Evolutionary conservation across 345 rosid genomes (phyloP).

Genomic region (Punica granatum): DNA sequence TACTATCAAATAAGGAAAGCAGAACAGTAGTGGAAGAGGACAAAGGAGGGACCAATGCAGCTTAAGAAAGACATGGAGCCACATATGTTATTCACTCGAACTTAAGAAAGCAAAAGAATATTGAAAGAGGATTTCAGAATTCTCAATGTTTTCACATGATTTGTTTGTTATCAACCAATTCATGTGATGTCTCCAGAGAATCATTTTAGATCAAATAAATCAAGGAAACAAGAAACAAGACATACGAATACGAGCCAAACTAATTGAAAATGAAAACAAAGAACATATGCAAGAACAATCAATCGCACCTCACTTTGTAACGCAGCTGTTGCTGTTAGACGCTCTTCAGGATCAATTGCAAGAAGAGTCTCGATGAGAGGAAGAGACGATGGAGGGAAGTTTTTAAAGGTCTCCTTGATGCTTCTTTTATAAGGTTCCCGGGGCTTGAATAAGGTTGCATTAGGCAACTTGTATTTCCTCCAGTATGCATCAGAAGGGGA

Average conservation of each 20-base stretch:
- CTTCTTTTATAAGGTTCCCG: slow-evolving; percentile 35
- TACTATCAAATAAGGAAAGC: neutral
- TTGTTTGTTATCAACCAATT: neutral
- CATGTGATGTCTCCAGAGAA: neutral
- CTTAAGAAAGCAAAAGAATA: neutral
- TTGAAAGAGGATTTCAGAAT: neutral
- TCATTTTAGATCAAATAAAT: neutral
- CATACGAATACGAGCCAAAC: neutral
- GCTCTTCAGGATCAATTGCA: slow-evolving; percentile 37
- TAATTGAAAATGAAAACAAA: neutral
- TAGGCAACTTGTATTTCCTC: slow-evolving; percentile 35
- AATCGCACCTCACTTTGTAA: slow-evolving; percentile 29
- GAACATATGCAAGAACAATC: neutral
- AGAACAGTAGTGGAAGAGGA: neutral
- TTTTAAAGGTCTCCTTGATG: slow-evolving; percentile 32
- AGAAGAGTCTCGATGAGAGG: slow-evolving; percentile 38
- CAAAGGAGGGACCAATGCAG: neutral
- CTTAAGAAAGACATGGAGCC: neutral
- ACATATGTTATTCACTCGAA: neutral
- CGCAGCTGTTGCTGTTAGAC: slow-evolving; percentile 34
- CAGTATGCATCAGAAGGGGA: slow-evolving; percentile 45
- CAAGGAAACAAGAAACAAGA: neutral
- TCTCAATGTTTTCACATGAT: neutral
- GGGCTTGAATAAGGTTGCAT: slow-evolving; percentile 40
- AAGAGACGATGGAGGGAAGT: slow-evolving; percentile 31